Base-by-base conservation (phyloP, 768 basidiomycete species). In the Rubroboletus satanas region DNA sequence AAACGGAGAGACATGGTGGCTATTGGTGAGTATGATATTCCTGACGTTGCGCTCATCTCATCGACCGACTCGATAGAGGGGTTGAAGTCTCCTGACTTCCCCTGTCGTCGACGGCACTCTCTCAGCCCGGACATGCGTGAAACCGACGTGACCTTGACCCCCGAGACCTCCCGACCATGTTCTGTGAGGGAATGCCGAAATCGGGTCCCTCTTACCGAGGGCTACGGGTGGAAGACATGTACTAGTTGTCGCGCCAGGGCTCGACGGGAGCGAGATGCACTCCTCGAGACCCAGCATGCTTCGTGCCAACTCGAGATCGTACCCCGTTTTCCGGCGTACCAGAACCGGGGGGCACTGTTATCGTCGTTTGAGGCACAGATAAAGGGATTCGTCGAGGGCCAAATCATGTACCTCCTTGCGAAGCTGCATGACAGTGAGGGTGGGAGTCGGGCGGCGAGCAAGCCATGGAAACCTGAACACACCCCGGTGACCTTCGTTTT, bases 191-290 rank as follows among this genome's bases (percentile, higher is more conserved):
- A 57, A 26, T 81, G 80, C 50, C 64, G 61, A 1, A 67, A 61
- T 33, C 67, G 74, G 8, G 64, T 80, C 0, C 77, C 78, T 0
- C 64, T 71, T 3, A 47, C 48, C 1, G 60, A 60, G 15, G 73
- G 77, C 53, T 79, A 80, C 59, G 64, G 44, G 3, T 75, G 70
- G 70, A 74, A 75, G 51, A 67, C 68, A 48, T 82, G 80, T 41
- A 50, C 58, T n/a, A 41, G 59, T 1, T 79, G 78, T 57, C 72
- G 73, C n/a, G 49, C 55, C n/a, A 49, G 26, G 14, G 54, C 65
- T 5, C 64, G 66, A 35, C 55, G 41, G 2, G 56, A 45, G 35
- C 46, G 36, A 4, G 54, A 51, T 4, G 23, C 14, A 1, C 33
- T 1, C 12, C 21, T 41, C 17, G 41, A 12, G 15, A 15, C 12